phyloP scores from a whole-genome alignment of 2,329 filamentous ascomycete species.

The Apiospora saccharicola region DNA sequence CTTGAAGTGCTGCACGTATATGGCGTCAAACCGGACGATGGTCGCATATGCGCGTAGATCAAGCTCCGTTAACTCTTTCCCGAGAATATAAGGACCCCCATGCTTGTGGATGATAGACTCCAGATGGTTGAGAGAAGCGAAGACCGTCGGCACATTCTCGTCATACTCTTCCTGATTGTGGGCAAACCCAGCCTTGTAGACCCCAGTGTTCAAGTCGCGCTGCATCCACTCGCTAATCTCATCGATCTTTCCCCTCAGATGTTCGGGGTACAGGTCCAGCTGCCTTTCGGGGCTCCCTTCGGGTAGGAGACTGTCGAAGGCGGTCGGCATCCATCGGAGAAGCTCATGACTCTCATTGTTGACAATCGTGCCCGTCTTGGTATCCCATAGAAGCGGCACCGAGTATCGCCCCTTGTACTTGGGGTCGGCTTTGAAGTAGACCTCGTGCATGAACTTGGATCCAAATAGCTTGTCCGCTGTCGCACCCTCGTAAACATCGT shows the following conservation, averaged over 20 bases:
- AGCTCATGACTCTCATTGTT: constrained; percentile 69
- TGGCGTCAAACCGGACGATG: constrained; percentile 64
- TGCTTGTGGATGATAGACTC: constrained; percentile 51
- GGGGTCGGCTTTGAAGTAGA: constrained; percentile 68
- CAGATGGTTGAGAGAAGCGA: constrained; percentile 65
- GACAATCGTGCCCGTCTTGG: constrained; percentile 60
- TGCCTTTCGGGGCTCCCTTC: constrained; percentile 44
- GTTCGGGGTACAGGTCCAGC: constrained; percentile 60
- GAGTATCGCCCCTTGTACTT: constrained; percentile 67
- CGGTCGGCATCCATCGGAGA: constrained; percentile 63
- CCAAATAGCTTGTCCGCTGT: constrained; percentile 67
- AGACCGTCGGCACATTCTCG: constrained; percentile 59
- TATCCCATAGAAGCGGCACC: constrained; percentile 70
- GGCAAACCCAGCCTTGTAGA: constrained; percentile 70
- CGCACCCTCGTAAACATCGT: constrained; percentile 63
- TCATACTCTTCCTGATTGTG: constrained; percentile 62
- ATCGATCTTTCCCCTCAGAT: constrained; percentile 59
- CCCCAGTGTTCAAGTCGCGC: constrained; percentile 63
- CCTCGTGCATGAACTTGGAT: constrained; percentile 64
- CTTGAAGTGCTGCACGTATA: constrained; percentile 73
- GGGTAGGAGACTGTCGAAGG: constrained; percentile 59
- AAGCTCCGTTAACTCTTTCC: constrained; percentile 62
- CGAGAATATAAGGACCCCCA: constrained; percentile 62
- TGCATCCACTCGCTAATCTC: constrained; percentile 60
- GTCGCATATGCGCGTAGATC: constrained; percentile 66